Evolutionary conservation across 257 asterid species (phyloP), one percentile per base, ranked within the genome.

Genomic region (Gentiana dahurica): DNA sequence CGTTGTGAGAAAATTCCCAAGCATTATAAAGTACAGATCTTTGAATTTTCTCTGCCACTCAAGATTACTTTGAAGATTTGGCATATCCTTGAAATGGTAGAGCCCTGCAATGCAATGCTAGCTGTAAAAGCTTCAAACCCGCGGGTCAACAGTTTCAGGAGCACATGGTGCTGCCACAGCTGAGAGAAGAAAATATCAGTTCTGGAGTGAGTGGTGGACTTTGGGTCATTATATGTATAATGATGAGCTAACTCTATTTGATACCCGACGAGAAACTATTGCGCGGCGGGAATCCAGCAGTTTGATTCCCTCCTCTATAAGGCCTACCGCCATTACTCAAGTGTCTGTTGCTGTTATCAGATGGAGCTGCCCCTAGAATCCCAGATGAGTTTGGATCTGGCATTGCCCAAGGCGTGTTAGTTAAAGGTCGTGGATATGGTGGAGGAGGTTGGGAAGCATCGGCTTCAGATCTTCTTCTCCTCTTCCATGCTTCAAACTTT

Each of bases 401-500:
- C 63, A 77, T 39, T 24, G 24, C 24, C 66, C 97, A 77, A 34
- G 80, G 41, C 34, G 86, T 87, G 58, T 79, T 87, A 64, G 60
- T 65, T 8, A 68, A 34, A 54, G 81, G 78, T 70, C 92, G 79
- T 62, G 76, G 95, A 65, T 78, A 51, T 2, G 79, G 75, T 77
- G 75, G 95, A 77, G 73, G 95, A 64, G 13, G 51, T 52, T 85
- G 87, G 58, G 79, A 72, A 24, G 80, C 72, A 65, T 83, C 95
- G 49, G 86, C 73, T 54, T 84, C 97, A 48, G 97, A 88, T 72
- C 95, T 77, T 80, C 84, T 92, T 72, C 87, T 75, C 55, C 97
- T 78, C 69, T 84, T 92, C 99, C 99, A 92, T 43, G 97, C 97
- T 79, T 92, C 99, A 57, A 86, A 88, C 70, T 76, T 92, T 51